Evolutionary conservation across 805 yeast genomes (phyloP), one percentile per base, ranked within the genome.

Genomic region (Kodamaea sagamina): DNA sequence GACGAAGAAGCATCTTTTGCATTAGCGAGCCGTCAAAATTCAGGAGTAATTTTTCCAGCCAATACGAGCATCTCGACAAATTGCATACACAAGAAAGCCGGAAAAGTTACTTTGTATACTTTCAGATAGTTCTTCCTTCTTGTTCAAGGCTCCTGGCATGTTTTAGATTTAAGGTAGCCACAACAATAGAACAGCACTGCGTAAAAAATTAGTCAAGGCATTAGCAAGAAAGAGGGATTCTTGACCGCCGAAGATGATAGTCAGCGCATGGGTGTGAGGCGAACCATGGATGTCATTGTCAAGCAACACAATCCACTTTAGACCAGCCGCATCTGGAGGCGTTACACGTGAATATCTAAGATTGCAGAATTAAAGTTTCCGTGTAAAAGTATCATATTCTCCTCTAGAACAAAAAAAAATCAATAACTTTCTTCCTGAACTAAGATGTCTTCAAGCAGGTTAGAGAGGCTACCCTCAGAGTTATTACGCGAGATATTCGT

Each of bases 381-480:
- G 34, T 10, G 15, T 29, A 29, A 29, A 29, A 28, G 8, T 21
- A 6, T 21, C 24, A 6, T 12, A 28, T 6, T 6, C 9, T 28
- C 18, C 15, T n/a, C 32, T n/a, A 28, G 34, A 17, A 29, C 15
- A 13, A 6, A 15, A 29, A 29, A 29, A 29, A 29, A 29, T 13
- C 34, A 15, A 29, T 29, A 4, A 15, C 34, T 29, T 17, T 29
- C 17, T 17, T 29, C 17, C 19, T 13, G 34, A 29, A 15, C 19
- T 13, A 29, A 9, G 16, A 38, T 38, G 41, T 38, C 41, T 9
- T 38, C 12, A 10, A 21, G 28, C 5, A 32, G 32, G 26, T 16
- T 38, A 9, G 36, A 38, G 19, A 38, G 41, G n/a, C 19, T 38
- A 32, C 41, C 41, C 21, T 18, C 36, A 5, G 35, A 18, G 22